Conservation (phyloP, 2,329 filamentous ascomycete genomes). For the Pseudocercospora fuligena region DNA sequence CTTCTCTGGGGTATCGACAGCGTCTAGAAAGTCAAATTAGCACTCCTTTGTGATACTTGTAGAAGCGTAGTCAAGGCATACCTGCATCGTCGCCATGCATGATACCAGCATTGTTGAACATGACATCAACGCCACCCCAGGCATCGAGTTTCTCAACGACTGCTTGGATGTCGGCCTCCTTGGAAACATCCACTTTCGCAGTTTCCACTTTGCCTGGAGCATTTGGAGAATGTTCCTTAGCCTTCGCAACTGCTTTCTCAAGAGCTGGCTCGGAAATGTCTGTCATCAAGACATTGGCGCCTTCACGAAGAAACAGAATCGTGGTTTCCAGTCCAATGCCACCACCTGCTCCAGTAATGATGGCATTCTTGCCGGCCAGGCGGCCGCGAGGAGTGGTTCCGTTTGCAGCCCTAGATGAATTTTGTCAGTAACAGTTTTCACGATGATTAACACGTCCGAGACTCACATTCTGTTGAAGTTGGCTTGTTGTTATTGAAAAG, state of each 20-base stretch:
- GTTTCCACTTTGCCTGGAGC: conserved; percentile 67
- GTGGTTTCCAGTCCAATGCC: conserved; percentile 92
- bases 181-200: conserved; percentile 77
- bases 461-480: conserved; percentile 30
- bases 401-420: conserved; percentile 24
- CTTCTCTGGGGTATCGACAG: conserved; percentile 80
- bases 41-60: neutral
- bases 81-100: conserved; percentile 75
- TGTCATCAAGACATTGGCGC: conserved; percentile 81
- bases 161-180: conserved; percentile 76
- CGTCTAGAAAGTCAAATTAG: conserved; percentile 45
- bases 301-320: conserved; percentile 88
- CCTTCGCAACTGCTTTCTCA: conserved; percentile 74
- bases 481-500: conserved; percentile 11
- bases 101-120: conserved; percentile 98
- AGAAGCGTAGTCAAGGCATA: conserved; percentile 26
- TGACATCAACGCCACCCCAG: conserved; percentile 87
- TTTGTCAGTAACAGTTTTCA: conserved; percentile 10
- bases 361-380: conserved; percentile 68
- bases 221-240: conserved; percentile 67
- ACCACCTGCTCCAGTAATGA: conserved; percentile 84
- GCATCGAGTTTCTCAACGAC: conserved; percentile 75
- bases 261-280: conserved; percentile 82
- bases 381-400: conserved; percentile 44
- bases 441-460: neutral